Percentiles rank a stretch among this genome's conserved stretches.
phyloP scores from a whole-genome alignment of 805 yeast genomes.

The Kodamaea kakaduensis region DNA sequence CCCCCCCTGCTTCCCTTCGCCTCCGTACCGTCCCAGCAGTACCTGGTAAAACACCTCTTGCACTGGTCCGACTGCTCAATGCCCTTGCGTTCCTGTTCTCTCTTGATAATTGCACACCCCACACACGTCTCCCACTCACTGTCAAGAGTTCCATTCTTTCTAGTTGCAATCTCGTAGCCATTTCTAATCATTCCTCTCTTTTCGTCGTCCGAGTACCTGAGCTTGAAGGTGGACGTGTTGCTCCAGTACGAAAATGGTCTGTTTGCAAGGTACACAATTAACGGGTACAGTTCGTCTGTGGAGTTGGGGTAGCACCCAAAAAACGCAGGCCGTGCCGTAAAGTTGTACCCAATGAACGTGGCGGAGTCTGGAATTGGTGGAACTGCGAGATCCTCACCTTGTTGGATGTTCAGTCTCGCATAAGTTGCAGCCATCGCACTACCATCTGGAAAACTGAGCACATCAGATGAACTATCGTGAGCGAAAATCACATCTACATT shows the following conservation, averaged over 20 bases:
- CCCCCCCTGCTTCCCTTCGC: constrained; percentile 9
- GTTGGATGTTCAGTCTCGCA: constrained; percentile 29
- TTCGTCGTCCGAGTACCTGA: constrained; percentile 56
- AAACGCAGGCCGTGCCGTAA: constrained; percentile 68
- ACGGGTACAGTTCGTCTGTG: constrained; percentile 55
- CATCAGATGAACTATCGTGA: constrained; percentile 36
- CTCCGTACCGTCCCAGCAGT: constrained; percentile 69
- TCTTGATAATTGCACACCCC: constrained; percentile 76
- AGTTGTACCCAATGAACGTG: constrained; percentile 55
- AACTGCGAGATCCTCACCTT: constrained; percentile 59
- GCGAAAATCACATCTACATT: constrained; percentile 36
- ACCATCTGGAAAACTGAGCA: constrained; percentile 38
- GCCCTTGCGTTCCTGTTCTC: constrained; percentile 67
- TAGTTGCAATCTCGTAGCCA: constrained; percentile 68
- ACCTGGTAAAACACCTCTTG: constrained; percentile 58
- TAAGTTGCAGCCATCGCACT: constrained; percentile 29
- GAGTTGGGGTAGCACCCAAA: constrained; percentile 68
- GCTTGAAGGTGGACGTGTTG: constrained; percentile 66
- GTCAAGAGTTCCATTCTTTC: constrained; percentile 64
- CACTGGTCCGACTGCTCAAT: constrained; percentile 62
- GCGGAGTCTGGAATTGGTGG: constrained; percentile 74
- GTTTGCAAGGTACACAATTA: constrained; percentile 75
- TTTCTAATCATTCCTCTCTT: constrained; percentile 58
- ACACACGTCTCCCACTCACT: constrained; percentile 68
- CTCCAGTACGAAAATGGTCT: constrained; percentile 60